Evolutionary conservation across 2,329 filamentous ascomycete species (phyloP), one percentile per base, ranked within the genome.

Genomic region (Didymella keratinophila): DNA sequence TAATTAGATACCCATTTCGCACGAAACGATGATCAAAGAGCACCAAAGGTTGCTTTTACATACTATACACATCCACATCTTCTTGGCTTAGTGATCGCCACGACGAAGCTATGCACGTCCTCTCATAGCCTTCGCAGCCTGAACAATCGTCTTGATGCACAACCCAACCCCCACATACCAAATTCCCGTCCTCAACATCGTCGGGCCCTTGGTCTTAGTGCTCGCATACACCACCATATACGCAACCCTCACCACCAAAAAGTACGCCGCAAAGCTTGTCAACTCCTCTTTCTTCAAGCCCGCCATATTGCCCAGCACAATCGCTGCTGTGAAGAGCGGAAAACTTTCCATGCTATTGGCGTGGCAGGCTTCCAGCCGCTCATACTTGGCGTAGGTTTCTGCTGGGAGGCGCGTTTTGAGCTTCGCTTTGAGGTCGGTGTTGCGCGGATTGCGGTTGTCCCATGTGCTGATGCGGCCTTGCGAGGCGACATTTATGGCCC

Each of bases 291-390:
- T 65, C 58, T 70, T 66, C 51, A 76, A 20, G 10, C 72, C 69
- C 54, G 78, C 80, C 50, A 81, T 62, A 42, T 81, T 76, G 0
- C 78, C 80, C 5, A 79, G 68, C 14, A 82, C 69, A 9, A 82
- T 71, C 2, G 80, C 78, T 1, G 78, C 73, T 10, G 78, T 66
- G 59, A 81, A 82, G 9, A 83, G 60, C 1, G 80, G 78, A 52
- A 82, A 69, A 51, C 78, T 81, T 52, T 83, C 80, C 60, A 82
- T 72, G 27, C 76, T 75, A 63, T 82, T 82, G 27, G 76, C 71
- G 60, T 82, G 79, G 32, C 79, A 81, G 5, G 78, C 74, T 58
- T 80, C 76, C 21, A 77, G 73, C 39, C 81, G 79, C 68, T 83
- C 80, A 51, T 76, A 82, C 8, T 68, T 72, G 12, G 73, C 77